Evolutionary conservation across 2,329 filamentous ascomycete species (phyloP).

Genomic region (Chrysoporthe deuterocubensis): DNA sequence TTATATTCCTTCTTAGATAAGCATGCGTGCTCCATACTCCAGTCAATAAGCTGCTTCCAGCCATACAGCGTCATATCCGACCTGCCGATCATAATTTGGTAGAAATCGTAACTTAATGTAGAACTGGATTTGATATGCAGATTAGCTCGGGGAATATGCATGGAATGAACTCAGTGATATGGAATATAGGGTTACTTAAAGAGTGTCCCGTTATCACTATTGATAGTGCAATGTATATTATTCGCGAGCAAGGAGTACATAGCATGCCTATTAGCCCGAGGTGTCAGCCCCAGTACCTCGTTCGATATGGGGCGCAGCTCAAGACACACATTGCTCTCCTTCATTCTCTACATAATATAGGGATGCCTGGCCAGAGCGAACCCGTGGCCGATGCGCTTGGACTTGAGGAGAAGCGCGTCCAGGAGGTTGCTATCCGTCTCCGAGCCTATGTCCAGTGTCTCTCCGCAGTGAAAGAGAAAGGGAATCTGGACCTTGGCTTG

Average conservation of each 20-base stretch:
- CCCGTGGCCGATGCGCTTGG: slow-evolving; percentile 75
- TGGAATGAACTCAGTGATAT: no score
- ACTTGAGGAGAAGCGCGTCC: slow-evolving; percentile 67
- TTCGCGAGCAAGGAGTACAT: slow-evolving; percentile 73
- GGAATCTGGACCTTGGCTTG: slow-evolving; percentile 33
- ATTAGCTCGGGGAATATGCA: slow-evolving; percentile 32
- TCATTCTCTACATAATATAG: slow-evolving; percentile 68
- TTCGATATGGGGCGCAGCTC: slow-evolving; percentile 80
- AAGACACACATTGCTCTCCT: slow-evolving; percentile 65
- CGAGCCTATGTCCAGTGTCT: slow-evolving; percentile 69
- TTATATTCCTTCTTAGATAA: slow-evolving; percentile 48
- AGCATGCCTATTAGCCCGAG: slow-evolving; percentile 66
- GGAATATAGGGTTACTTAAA: no score
- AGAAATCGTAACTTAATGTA: slow-evolving; percentile 75
- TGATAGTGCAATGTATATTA: slow-evolving; percentile 73
- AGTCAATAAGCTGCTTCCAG: slow-evolving; percentile 69
- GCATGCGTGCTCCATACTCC: slow-evolving; percentile 67
- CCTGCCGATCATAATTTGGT: slow-evolving; percentile 73
- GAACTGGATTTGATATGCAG: no score
- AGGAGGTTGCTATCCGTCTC: slow-evolving; percentile 70
- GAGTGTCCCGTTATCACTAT: slow-evolving; percentile 74
- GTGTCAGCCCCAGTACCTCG: slow-evolving; percentile 72
- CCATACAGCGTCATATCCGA: slow-evolving; percentile 69
- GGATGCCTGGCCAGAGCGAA: slow-evolving; percentile 72
- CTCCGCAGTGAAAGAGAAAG: slow-evolving; percentile 56